phyloP scores from a whole-genome alignment of 192 early-diverging fungal genomes.

The Coemansia sp. region DNA sequence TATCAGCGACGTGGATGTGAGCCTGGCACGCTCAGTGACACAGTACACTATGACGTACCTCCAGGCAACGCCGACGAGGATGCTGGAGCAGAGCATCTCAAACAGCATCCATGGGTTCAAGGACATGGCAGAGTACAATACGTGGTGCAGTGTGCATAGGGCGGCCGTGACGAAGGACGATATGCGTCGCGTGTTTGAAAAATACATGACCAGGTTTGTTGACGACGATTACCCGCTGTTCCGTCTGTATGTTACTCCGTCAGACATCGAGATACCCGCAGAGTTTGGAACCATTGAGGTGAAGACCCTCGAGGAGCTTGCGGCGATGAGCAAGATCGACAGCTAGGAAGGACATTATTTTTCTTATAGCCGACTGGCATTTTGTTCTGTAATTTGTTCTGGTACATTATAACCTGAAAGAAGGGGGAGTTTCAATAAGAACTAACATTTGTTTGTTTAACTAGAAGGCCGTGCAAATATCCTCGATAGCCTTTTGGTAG shows the following conservation, averaged over 20 bases:
- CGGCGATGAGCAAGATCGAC: neutral
- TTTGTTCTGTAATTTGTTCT: neutral
- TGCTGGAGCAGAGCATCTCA: slow-evolving; percentile 14
- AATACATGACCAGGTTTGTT: slow-evolving; percentile 21
- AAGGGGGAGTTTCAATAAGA: too few species aligned
- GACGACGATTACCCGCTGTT: slow-evolving; percentile 26
- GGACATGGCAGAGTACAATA: slow-evolving; percentile 10
- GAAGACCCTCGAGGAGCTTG: slow-evolving; percentile 16
- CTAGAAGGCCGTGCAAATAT: slow-evolving; percentile 50
- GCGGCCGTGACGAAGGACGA: slow-evolving; percentile 23
- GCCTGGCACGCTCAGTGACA: slow-evolving; percentile 33
- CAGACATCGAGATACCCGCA: slow-evolving; percentile 19
- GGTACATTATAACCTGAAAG: too few species aligned
- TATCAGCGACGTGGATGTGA: slow-evolving; percentile 46
- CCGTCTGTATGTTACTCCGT: slow-evolving; percentile 27
- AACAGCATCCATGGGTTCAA: slow-evolving; percentile 32
- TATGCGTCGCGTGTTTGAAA: slow-evolving; percentile 36
- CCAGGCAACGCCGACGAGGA: slow-evolving; percentile 18
- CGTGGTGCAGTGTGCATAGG: slow-evolving; percentile 31
- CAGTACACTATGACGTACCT: slow-evolving; percentile 9
- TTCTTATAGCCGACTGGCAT: neutral
- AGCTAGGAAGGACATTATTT: neutral
- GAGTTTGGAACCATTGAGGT: slow-evolving; percentile 34
- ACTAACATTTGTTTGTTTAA: too few species aligned
- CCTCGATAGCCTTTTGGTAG: slow-evolving; percentile 53